These are phyloP conservation scores for Picea sitchensis DNA, from an alignment of 75 land plant species.

Conservation along the genomic window DNA sequence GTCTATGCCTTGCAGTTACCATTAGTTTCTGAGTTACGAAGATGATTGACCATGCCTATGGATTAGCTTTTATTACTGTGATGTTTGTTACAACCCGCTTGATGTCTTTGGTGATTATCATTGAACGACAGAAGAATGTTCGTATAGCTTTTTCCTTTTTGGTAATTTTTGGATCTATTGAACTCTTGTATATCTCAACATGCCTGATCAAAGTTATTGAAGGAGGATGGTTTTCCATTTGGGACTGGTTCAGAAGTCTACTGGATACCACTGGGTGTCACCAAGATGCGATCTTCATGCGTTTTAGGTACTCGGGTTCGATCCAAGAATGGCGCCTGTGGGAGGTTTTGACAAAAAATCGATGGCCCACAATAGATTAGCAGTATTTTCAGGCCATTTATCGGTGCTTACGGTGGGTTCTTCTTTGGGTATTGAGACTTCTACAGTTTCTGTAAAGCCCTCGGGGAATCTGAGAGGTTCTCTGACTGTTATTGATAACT, in stretches of 20 bases:
- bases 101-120: no score
- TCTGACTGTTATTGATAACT: conserved; percentile 64
- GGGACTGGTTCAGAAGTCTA: neutral
- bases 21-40: no score
- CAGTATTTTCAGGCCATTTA: conserved; percentile 6
- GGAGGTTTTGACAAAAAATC: neutral
- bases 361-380: neutral
- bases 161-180: no score
- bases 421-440: neutral
- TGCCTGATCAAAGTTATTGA: no score
- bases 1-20: no score
- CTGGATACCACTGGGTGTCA: neutral
- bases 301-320: neutral
- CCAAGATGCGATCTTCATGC: neutral
- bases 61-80: no score
- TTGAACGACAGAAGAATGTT: no score
- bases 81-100: no score
- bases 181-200: no score
- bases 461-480: conserved; percentile 44
- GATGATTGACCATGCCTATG: no score
- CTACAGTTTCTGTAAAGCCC: neutral
- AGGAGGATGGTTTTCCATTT: neutral
- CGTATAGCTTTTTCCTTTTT: no score
- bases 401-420: neutral
- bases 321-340: neutral